Evolutionary conservation across 257 asterid genomes (phyloP), one percentile per base, ranked within the genome.

Genomic region (Verbena officinalis): DNA sequence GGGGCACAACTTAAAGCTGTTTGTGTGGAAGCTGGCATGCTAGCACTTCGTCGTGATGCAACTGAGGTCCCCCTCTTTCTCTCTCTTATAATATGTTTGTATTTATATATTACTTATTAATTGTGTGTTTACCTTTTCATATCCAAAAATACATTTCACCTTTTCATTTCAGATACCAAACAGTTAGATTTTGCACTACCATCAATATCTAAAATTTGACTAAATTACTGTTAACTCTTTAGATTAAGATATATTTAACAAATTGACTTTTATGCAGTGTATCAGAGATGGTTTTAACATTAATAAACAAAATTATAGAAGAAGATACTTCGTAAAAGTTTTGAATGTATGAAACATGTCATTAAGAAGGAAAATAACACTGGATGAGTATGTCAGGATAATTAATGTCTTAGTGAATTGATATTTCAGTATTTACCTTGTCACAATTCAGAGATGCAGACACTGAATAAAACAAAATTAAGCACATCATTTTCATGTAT

Each of bases 1-100:
- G 97, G 98, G 58, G 98, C 98, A 22, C 98, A 93, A 45, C 83
- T 93, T 53, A 93, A 93, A 83, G 97, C 98, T 27, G 98, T 93
- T 43, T 89, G 97, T 69, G 97, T 93, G 9, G 98, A 93, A 76
- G 98, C 97, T 3, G 98, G 98, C 82, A 93, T 89, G 98, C 70
- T 85, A 60, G 98, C 97, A 27, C 97, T 93, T 40, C 92, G 97
- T 7, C 96, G 96, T 5, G 98, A 93, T 81, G 98, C 97, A 53
- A 87, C 98, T 13, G 97, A 92, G 97, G 67, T 21, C 9, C 21
- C n/a, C 21, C 55, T 50, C 55, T 50, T 33, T 50, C 55, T 49
- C 55, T 20, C 54, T 48, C 55, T 20, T 23, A 15, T 23, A 15
- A 13, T 46, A 10, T 46, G 4, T 46, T 2, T 46, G n/a, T n/a